Evolutionary conservation across 176 grass and related monocot genomes (phyloP), one percentile per base, ranked within the genome.

Genomic region (Otatea glauca): DNA sequence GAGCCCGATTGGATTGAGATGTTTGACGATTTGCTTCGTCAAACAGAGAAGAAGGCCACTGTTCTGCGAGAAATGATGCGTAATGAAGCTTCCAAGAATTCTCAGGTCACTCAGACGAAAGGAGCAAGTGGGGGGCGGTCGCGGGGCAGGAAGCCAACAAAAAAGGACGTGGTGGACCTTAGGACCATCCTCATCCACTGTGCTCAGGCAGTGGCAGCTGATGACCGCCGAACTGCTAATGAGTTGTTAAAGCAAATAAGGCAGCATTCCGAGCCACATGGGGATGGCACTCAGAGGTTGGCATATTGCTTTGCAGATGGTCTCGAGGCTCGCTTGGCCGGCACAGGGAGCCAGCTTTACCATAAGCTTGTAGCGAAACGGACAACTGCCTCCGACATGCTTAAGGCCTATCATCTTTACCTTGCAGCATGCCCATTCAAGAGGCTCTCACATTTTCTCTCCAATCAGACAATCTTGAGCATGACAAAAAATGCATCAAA

Each of bases 391-490:
- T 92, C 91, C 1, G 96, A 98, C 77, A 90, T 98, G 89, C 87
- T 98, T 43, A 98, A 98, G 87, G 96, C 93, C 17, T 98, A 98
- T 88, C 92, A 98, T 86, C 88, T 98, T 84, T 98, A 87, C 86
- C 83, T 98, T 50, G 91, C 96, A 77, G 96, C 96, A 84, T 93
- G 91, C 80, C 96, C 96, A 23, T 98, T 98, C 77, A 95, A 98
- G 84, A 95, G 92, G 74, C 89, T 93, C 39, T 98, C 96, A 53
- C 91, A 98, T 86, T 98, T 95, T 49, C 94, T 98, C 77, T 95
- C 93, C 5, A 98, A 98, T 38, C 96, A 98, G 74, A 95, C 96
- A 64, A 98, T 98, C 68, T 86, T 98, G 48, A 87, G 90, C 75
- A 78, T 93, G 75, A 92, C 80, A 7, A 90, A 95, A 70, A 95